Evolutionary conservation across 2,329 filamentous ascomycete genomes (phyloP), one percentile per base, ranked within the genome.

Genomic region (Ascomycota sp.): DNA sequence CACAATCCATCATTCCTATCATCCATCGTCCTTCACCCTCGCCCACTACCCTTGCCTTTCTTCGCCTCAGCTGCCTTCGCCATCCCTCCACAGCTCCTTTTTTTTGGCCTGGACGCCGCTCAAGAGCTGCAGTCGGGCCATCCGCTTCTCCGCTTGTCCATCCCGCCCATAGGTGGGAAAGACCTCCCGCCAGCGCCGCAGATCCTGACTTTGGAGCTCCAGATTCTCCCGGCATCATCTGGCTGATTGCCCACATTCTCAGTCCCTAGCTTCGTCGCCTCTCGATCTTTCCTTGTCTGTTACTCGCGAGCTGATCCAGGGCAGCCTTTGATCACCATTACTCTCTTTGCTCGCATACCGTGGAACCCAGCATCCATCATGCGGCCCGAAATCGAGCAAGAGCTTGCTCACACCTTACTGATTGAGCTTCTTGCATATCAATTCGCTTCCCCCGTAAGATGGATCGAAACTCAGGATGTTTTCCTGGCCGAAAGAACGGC

Each of bases 381-480:
- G 86, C 81, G 81, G 66, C 89, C 89, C 57, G 89, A 98, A 72
- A 68, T 95, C 58, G 86, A 98, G 74, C 89, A 98, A 62, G 89
- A 98, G 67, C 80, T 98, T 58, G 79, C 89, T 52, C 86, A 98
- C 61, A 95, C 86, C 45, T 72, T 98, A 59, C 79, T 98, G 54
- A 81, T 98, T 44, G 89, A 98, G 74, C 80, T 98, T 43, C 74
- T 98, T 46, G 89, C 89, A 64, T 98, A 95, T 61, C 89, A 98
- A 56, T 98, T 98, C 58, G 89, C 89, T 48, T 95, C 86, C 35
- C 89, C 89, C 33, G 89, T 98, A 47, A 76, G 89, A 74, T 98
- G 89, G 89, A 98, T 98, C 58, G 89, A 98, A 62, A 98, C 89
- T 36, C 89, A 98, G 62, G 89, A 98, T 86, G 89, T 98, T 47